Conservation (phyloP, 2,329 filamentous ascomycete species). For the Cercospora sp. region DNA sequence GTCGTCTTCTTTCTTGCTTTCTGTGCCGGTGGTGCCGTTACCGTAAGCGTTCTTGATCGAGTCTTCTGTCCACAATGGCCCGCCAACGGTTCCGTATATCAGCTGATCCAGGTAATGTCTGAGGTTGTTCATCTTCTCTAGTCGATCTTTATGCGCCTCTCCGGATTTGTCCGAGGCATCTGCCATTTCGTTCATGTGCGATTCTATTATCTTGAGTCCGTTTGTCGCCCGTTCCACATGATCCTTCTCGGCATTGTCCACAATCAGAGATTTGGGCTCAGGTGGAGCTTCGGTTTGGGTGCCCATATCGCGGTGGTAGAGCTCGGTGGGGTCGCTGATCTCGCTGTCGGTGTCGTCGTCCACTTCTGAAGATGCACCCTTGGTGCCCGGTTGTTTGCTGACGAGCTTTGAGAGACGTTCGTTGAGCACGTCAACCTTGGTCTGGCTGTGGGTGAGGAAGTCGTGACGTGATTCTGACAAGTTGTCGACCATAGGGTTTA, state of each 20-base stretch:
- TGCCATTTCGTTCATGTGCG: constrained; percentile 52
- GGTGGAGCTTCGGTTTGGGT: constrained; percentile 67
- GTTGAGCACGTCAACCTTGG: constrained; percentile 58
- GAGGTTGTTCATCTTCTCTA: constrained; percentile 54
- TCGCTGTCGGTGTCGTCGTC: constrained; percentile 52
- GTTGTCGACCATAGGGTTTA: constrained; percentile 60
- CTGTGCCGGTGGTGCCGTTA: neutral
- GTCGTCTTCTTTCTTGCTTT: constrained; percentile 57
- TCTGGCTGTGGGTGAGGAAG: constrained; percentile 53
- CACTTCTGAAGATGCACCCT: constrained; percentile 36
- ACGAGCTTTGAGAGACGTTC: constrained; percentile 49
- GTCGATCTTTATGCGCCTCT: constrained; percentile 54
- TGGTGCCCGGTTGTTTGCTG: constrained; percentile 30
- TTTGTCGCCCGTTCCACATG: constrained; percentile 31
- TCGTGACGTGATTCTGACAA: constrained; percentile 59
- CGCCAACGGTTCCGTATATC: constrained; percentile 44
- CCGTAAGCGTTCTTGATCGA: constrained; percentile 27
- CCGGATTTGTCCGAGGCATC: constrained; percentile 55
- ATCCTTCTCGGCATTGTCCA: constrained; percentile 27
- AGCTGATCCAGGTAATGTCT: constrained; percentile 66
- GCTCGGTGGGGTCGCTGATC: constrained; percentile 67
- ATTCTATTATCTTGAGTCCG: constrained; percentile 51
- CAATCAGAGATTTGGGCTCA: constrained; percentile 44
- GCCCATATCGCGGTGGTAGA: constrained; percentile 78
- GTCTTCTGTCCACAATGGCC: constrained; percentile 31